Evolutionary conservation across 2,329 filamentous ascomycete species (phyloP).

Genomic region (Diplocarpon mali): DNA sequence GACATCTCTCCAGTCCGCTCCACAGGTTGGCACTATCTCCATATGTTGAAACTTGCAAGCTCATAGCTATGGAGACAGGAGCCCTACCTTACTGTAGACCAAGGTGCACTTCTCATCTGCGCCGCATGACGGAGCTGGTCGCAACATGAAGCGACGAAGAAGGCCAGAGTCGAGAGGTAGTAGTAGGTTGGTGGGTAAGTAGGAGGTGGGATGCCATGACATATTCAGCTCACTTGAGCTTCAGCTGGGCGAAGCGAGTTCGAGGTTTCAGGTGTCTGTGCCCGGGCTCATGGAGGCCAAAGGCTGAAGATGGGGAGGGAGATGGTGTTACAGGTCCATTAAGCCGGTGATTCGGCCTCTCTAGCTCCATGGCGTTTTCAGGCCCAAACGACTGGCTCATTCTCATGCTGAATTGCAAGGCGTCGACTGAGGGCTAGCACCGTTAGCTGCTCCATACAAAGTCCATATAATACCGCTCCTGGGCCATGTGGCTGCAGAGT

Average conservation of each 20-base stretch:
- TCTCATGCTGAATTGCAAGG: slow-evolving; percentile 8
- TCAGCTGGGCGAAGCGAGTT: too few species aligned
- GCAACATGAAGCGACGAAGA: background rate
- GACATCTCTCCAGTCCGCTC: slow-evolving; percentile 11
- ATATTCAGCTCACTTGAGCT: too few species aligned
- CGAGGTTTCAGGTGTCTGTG: too few species aligned
- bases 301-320: too few species aligned
- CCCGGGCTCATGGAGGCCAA: too few species aligned
- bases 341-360: too few species aligned
- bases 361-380: too few species aligned
- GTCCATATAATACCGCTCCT: background rate
- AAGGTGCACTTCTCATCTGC: slow-evolving; percentile 3
- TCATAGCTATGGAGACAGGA: slow-evolving; percentile 18
- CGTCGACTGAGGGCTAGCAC: slow-evolving; percentile 1
- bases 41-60: slow-evolving; percentile 16
- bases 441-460: slow-evolving; percentile 5
- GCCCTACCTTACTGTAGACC: slow-evolving; percentile 23
- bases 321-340: too few species aligned
- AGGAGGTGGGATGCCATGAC: too few species aligned
- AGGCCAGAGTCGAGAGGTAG: slow-evolving; percentile 11
- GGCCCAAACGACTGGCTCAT: too few species aligned
- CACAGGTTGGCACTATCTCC: slow-evolving; percentile 15
- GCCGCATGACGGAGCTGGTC: slow-evolving; percentile 15
- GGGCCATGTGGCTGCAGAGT: too few species aligned
- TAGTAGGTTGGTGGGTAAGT: background rate